phyloP scores from a whole-genome alignment of 2,329 filamentous ascomycete species.

The Sporothrix pallida region DNA sequence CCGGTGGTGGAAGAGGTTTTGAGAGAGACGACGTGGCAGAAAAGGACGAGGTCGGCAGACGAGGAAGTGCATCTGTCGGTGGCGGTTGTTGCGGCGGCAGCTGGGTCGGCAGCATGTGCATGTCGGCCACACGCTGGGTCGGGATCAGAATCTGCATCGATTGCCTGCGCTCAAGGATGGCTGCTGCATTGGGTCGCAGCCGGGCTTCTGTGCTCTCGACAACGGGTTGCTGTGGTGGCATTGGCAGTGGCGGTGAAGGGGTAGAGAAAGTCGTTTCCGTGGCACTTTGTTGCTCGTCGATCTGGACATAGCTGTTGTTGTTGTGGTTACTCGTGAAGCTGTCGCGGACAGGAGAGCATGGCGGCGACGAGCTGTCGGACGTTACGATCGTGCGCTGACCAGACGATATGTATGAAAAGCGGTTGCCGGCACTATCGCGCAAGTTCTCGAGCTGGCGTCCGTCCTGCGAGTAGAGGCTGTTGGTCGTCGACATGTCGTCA shows the following conservation, averaged over 20 bases:
- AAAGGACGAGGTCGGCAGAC: constrained; percentile 7
- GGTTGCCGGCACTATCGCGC: constrained; percentile 58
- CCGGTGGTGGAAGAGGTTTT: constrained; percentile 19
- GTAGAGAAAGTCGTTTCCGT: constrained; percentile 32
- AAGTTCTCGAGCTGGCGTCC: constrained; percentile 63
- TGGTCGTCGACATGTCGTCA: constrained; percentile 63
- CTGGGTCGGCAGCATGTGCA: constrained; percentile 42
- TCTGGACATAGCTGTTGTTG: not conserved
- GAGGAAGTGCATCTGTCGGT: constrained; percentile 29
- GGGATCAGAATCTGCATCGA: constrained; percentile 54
- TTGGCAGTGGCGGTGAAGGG: not conserved
- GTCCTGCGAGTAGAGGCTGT: constrained; percentile 64
- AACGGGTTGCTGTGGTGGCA: not conserved
- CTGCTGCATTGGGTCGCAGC: constrained; percentile 58
- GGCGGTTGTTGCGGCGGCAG: constrained; percentile 33
- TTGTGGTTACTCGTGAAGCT: constrained; percentile 52
- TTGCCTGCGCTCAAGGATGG: constrained; percentile 57
- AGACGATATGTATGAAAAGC: constrained; percentile 65
- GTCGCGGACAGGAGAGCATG: constrained; percentile 61
- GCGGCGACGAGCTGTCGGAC: constrained; percentile 63
- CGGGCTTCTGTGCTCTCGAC: constrained; percentile 45
- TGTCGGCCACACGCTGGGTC: constrained; percentile 51
- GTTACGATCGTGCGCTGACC: constrained; percentile 66
- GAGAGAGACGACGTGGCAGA: not conserved
- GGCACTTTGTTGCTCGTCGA: constrained; percentile 43